Conservation (phyloP, 2,329 filamentous ascomycete genomes). For the Botrytis sinoallii region DNA sequence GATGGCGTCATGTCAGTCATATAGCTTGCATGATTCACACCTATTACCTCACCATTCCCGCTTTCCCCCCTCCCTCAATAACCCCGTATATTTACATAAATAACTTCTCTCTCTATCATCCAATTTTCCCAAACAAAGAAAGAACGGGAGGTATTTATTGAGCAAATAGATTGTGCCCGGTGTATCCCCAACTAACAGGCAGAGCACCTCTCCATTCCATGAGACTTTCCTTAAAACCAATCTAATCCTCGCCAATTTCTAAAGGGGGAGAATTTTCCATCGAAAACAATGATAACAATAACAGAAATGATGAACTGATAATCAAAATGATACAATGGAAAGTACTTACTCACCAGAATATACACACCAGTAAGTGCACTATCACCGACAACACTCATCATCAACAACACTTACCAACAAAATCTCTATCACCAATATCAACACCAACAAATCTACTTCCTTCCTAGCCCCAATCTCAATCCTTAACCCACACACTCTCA, state of each 20-base stretch:
- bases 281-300: background rate
- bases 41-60: background rate
- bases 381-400: background rate
- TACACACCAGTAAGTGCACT: background rate
- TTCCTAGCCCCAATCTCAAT: background rate
- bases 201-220: background rate
- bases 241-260: no score
- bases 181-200: background rate
- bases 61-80: background rate
- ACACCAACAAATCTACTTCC: background rate
- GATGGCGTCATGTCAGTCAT: background rate
- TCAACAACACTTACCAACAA: background rate
- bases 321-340: background rate
- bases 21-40: background rate
- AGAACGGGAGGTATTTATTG: background rate
- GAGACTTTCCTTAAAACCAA: background rate
- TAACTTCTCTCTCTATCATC: background rate
- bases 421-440: background rate
- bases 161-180: background rate
- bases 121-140: background rate
- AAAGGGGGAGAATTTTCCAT: no score
- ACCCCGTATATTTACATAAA: background rate
- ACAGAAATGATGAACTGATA: background rate
- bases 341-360: background rate
- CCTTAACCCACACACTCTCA: background rate